phyloP scores from a whole-genome alignment of 805 yeast genomes.

The Ogataea pini region DNA sequence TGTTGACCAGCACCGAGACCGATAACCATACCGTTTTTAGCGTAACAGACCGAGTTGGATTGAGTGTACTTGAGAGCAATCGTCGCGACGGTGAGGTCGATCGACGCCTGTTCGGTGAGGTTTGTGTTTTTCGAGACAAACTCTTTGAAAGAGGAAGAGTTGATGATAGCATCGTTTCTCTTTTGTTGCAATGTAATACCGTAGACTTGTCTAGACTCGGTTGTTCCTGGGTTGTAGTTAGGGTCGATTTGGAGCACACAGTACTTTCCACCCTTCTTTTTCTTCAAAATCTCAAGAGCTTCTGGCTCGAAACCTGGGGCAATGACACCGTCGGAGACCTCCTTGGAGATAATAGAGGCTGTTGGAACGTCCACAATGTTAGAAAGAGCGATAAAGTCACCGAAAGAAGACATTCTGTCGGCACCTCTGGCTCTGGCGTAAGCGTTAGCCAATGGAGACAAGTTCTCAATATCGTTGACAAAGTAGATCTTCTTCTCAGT shows the following conservation, averaged over 20 bases:
- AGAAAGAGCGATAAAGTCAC: constrained; percentile 96
- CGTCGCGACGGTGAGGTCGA: constrained; percentile 96
- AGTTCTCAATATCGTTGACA: constrained; percentile 89
- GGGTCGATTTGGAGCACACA: constrained; percentile 97
- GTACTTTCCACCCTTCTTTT: constrained; percentile 97
- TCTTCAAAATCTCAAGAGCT: constrained; percentile 83
- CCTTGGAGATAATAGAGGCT: constrained; percentile 94
- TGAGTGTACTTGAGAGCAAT: constrained; percentile 97
- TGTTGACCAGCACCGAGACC: constrained; percentile 99
- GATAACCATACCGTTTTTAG: constrained; percentile 98
- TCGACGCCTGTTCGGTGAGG: constrained; percentile 86
- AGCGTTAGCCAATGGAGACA: constrained; percentile 96
- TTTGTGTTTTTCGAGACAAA: constrained; percentile 84
- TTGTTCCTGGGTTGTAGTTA: constrained; percentile 74
- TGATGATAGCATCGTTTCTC: constrained; percentile 96
- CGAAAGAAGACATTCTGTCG: constrained; percentile 98
- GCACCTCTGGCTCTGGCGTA: constrained; percentile 99
- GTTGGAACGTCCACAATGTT: constrained; percentile 96
- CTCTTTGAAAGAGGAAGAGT: constrained; percentile 86
- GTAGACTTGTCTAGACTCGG: constrained; percentile 93
- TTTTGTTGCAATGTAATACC: constrained; percentile 95
- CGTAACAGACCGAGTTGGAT: constrained; percentile 97
- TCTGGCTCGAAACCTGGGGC: constrained; percentile 96
- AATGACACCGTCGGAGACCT: constrained; percentile 97
- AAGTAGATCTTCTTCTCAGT: constrained; percentile 93